These are phyloP conservation scores for Fusarium oligoseptatum DNA, from an alignment of 2,329 filamentous ascomycete genomes.

Conservation along the genomic window DNA sequence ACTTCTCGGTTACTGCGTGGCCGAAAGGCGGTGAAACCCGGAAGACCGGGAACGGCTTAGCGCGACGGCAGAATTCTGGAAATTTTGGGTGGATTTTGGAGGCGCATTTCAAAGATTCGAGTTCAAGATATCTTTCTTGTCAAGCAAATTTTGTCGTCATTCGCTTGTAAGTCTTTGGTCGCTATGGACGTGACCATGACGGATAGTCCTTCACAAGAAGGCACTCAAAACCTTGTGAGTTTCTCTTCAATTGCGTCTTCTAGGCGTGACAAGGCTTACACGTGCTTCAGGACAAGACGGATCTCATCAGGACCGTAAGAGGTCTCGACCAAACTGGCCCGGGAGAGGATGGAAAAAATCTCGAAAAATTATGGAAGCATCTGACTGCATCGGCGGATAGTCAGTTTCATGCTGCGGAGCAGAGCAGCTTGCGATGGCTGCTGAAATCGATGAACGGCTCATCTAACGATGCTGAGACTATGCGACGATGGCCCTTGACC, in stretches of 20 bases:
- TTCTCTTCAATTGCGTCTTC: neutral
- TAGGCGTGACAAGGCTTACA: conserved; percentile 37
- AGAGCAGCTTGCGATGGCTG: conserved; percentile 72
- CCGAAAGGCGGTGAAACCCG: conserved; percentile 60
- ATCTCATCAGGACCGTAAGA: conserved; percentile 66
- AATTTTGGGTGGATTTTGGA: conserved; percentile 54
- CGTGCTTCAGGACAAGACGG: conserved; percentile 46
- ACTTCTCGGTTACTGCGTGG: conserved; percentile 53
- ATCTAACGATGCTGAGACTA: conserved; percentile 61
- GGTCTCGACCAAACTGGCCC: conserved; percentile 67
- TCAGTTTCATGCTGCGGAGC: conserved; percentile 66
- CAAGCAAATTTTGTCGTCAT: conserved; percentile 20
- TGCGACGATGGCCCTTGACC: conserved; percentile 68
- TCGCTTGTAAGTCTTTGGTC: conserved; percentile 10
- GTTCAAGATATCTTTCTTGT: conserved; percentile 32
- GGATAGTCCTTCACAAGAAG: conserved; percentile 17
- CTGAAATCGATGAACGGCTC: conserved; percentile 70
- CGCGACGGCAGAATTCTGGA: conserved; percentile 60
- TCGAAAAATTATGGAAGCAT: conserved; percentile 63
- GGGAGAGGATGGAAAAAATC: conserved; percentile 60
- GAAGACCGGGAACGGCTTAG: conserved; percentile 40
- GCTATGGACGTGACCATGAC: conserved; percentile 43
- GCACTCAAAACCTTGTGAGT: conserved; percentile 31
- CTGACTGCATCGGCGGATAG: conserved; percentile 59
- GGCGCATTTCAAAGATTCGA: conserved; percentile 38